Evolutionary conservation across 1,139 yeast species (phyloP), one percentile per base, ranked within the genome.

Genomic region (Kurtzmaniella quercitrusa): DNA sequence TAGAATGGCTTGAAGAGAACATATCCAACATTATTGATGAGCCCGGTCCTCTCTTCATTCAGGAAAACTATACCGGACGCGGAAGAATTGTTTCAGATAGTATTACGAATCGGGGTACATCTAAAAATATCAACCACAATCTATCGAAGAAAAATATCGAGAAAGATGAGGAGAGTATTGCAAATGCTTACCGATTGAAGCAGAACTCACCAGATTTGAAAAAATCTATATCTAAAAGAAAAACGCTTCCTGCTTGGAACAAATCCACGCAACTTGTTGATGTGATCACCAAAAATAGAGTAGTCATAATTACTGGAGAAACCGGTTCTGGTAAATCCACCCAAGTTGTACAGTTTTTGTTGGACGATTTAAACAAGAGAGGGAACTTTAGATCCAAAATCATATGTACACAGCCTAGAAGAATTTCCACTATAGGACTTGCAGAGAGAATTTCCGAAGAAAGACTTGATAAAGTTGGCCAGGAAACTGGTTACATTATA

Each of bases 251-350:
- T 0, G 98, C 98, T 0, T 91, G 96, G 95, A 60, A 68, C 11
- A 85, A 84, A 57, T 73, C 69, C 42, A 65, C 75, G 0, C 70
- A 74, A 4, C 72, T 93, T 39, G 71, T 87, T 1, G 57, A 76
- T 0, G 62, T 81, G 3, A 79, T 93, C 5, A 68, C 73, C 34
- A 51, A 68, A 0, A 78, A 85, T 54, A 80, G 79, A 50, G 85
- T 89, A 2, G 81, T 88, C 2, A 65, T 93, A 36, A 77, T 93
- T 33, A 93, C 98, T 1, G 98, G 98, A 60, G 98, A 93, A 61
- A 93, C 98, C 0, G 98, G 98, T 53, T 89, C 96, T 0, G 97
- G 97, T 51, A 90, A 90, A 58, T 87, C 96, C 0, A 90, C 97
- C 0, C 97, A 90, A 59, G 81, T 89, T 12, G 96, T 89, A 2